Evolutionary conservation across 805 yeast genomes (phyloP).

Genomic region (Saccharomyces mikatae): DNA sequence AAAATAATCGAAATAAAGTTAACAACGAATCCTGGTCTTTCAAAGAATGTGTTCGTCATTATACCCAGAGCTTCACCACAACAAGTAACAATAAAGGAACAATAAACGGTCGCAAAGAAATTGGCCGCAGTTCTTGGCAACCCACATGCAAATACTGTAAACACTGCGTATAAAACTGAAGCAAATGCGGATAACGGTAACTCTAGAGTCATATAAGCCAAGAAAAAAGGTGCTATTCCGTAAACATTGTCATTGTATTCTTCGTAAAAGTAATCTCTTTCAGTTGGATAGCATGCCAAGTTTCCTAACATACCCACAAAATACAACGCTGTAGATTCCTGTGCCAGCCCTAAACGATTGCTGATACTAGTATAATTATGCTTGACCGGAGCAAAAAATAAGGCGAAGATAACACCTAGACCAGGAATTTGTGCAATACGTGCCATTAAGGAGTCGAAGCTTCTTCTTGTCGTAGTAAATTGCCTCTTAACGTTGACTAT

Average conservation of each 20-base stretch:
- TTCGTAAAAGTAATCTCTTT: conserved; percentile 66
- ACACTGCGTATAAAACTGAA: conserved; percentile 47
- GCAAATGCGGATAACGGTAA: conserved; percentile 32
- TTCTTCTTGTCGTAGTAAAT: conserved; percentile 35
- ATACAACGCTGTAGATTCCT: conserved; percentile 63
- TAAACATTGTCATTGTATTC: conserved; percentile 70
- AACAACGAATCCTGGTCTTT: conserved; percentile 73
- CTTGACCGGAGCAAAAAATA: conserved; percentile 58
- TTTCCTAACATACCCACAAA: conserved; percentile 77
- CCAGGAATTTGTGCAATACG: conserved; percentile 58
- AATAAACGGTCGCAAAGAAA: conserved; percentile 57
- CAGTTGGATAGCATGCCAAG: conserved; percentile 65
- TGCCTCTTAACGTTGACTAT: conserved; percentile 34
- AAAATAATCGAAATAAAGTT: conserved; percentile 59
- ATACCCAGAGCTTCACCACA: conserved; percentile 86
- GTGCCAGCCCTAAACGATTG: conserved; percentile 68
- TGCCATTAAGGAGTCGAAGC: conserved; percentile 53
- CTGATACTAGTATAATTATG: conserved; percentile 43
- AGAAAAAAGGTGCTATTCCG: conserved; percentile 54
- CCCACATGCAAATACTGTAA: conserved; percentile 65
- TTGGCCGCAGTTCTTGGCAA: conserved; percentile 58
- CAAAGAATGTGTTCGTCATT: conserved; percentile 62
- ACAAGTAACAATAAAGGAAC: conserved; percentile 46
- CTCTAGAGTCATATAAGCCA: conserved; percentile 28
- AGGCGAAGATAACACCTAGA: conserved; percentile 54